A percentile compares a stretch with the other conserved stretches of the same genome.
Evolutionary conservation across 768 basidiomycete species (phyloP).

Genomic region (Crassisporium funariophilum): DNA sequence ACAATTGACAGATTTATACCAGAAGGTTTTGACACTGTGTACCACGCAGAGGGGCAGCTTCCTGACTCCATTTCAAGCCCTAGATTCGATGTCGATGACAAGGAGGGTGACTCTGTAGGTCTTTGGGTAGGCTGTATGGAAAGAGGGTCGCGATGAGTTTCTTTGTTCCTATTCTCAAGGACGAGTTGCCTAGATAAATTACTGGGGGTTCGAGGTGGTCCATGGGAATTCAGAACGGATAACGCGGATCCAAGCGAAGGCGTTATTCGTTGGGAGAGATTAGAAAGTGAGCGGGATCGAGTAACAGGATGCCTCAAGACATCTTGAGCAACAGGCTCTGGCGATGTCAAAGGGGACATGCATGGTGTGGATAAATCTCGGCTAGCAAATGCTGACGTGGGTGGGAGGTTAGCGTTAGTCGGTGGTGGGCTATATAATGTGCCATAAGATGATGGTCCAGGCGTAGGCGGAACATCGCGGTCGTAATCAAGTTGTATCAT

Average conservation of each 20-base stretch:
- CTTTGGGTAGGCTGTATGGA: conserved; percentile 11
- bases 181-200: conserved; percentile 60
- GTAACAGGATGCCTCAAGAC: conserved; percentile 37
- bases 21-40: conserved; percentile 22
- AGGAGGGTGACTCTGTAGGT: conserved; percentile 8
- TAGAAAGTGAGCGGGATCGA: conserved; percentile 60
- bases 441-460: conserved; percentile 43
- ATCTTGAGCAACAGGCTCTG: conserved; percentile 24
- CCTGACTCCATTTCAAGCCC: conserved; percentile 19
- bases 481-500: conserved; percentile 51
- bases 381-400: conserved; percentile 16
- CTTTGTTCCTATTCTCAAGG: conserved; percentile 41
- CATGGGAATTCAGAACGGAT: too few relatives aligned
- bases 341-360: conserved; percentile 17
- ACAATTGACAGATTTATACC: conserved; percentile 9
- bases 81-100: conserved; percentile 11
- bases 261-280: conserved; percentile 42
- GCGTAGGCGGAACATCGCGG: conserved; percentile 32
- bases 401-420: conserved; percentile 14
- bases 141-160: conserved; percentile 6
- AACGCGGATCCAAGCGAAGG: conserved; percentile 41
- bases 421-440: conserved; percentile 22
- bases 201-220: conserved; percentile 43
- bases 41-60: conserved; percentile 26
- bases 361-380: conserved; percentile 21